Percentiles rank a stretch among this genome's conserved stretches.
Conservation (phyloP, 371 early-diverging fungal species). For the Chytridium lagenaria region DNA sequence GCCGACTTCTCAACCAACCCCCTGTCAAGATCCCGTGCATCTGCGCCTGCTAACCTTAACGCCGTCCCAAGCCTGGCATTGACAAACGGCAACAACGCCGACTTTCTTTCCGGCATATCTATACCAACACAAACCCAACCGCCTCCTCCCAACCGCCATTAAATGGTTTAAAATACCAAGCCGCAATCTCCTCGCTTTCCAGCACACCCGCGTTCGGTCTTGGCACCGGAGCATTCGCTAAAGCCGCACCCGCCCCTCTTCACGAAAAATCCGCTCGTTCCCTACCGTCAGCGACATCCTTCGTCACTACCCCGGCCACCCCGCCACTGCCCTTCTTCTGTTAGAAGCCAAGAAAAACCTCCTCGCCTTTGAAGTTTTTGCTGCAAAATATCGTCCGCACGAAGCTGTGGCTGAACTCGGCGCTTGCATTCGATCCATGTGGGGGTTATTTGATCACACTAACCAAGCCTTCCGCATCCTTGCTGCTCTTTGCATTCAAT, state of each 20-base stretch:
- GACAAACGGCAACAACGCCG: too few relatives aligned
- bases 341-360: constrained; percentile 28
- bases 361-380: constrained; percentile 27
- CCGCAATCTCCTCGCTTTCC: background rate
- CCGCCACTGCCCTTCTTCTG: constrained; percentile 15
- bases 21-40: too few relatives aligned
- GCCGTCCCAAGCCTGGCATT: background rate
- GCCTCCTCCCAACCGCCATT: too few relatives aligned
- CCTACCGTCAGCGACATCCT: constrained; percentile 29
- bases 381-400: background rate
- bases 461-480: constrained; percentile 30
- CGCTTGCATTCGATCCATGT: constrained; percentile 23
- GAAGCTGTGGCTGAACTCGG: constrained; percentile 30
- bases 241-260: constrained; percentile 16
- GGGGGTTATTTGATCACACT: constrained; percentile 36
- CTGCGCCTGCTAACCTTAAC: constrained; percentile 8
- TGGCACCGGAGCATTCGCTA: background rate
- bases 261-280: constrained; percentile 27
- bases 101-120: too few relatives aligned
- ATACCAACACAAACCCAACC: too few relatives aligned
- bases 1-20: too few relatives aligned
- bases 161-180: too few relatives aligned
- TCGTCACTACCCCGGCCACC: constrained; percentile 25
- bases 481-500: constrained; percentile 32
- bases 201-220: background rate